Conservation (phyloP, 768 basidiomycete species). For the Mycena sanguinolenta region DNA sequence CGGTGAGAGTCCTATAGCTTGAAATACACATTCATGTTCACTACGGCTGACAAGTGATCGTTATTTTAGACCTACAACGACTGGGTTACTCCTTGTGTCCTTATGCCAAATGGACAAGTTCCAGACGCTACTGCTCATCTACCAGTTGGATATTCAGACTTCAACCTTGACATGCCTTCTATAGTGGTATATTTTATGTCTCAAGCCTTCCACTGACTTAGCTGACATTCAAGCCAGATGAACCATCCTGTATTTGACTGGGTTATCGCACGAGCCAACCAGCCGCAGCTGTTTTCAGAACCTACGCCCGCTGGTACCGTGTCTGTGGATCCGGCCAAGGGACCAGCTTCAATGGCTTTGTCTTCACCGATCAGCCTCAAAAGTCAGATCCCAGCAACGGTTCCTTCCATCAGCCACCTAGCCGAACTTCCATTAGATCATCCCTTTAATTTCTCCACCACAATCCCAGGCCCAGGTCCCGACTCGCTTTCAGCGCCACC, state of each 20-base stretch:
- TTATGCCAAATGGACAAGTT: neutral
- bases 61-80: neutral
- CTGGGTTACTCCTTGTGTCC: slow-evolving; percentile 4
- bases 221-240: neutral
- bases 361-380: neutral
- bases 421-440: neutral
- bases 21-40: too few species aligned
- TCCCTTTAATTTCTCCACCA: neutral
- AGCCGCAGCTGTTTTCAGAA: neutral
- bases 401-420: neutral
- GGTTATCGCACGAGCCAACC: neutral
- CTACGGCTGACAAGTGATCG: too few species aligned
- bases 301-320: neutral
- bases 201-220: neutral
- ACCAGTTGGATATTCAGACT: slow-evolving; percentile 5
- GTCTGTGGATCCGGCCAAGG: neutral
- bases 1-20: neutral
- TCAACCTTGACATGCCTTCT: slow-evolving; percentile 6
- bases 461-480: neutral
- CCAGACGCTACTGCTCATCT: neutral
- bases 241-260: slow-evolving; percentile 13
- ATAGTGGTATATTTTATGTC: neutral
- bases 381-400: neutral
- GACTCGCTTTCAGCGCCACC: too few species aligned
- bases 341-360: neutral